These are phyloP conservation scores for Cydonia oblonga DNA, from an alignment of 331 rosid genomes.

Conservation along the genomic window DNA sequence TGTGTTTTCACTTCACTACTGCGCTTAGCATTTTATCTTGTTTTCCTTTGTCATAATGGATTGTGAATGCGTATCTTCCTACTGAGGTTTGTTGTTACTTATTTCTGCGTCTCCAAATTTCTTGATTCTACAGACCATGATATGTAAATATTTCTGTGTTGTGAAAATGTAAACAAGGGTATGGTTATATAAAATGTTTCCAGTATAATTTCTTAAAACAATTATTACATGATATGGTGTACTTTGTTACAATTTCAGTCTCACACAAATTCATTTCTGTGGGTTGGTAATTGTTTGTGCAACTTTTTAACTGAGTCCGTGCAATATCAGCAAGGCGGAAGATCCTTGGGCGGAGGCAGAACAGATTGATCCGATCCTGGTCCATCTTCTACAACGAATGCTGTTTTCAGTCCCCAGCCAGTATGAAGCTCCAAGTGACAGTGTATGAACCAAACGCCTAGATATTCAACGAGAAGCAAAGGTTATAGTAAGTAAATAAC, in stretches of 20 bases:
- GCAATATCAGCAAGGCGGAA: constrained; percentile 49
- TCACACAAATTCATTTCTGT: constrained; percentile 4
- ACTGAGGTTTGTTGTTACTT: no score
- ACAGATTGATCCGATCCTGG: constrained; percentile 42
- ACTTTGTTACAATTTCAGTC: not conserved
- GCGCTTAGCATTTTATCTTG: not conserved
- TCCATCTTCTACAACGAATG: constrained; percentile 67
- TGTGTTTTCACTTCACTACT: not conserved
- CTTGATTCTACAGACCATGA: not conserved
- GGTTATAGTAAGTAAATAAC: not conserved
- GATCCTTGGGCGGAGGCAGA: constrained; percentile 65
- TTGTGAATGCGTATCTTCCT: not conserved
- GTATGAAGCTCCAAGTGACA: constrained; percentile 80
- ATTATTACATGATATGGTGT: not conserved
- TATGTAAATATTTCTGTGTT: not conserved
- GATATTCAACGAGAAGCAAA: constrained; percentile 1
- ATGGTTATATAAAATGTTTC: not conserved
- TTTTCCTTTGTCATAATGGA: not conserved
- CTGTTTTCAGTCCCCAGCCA: constrained; percentile 78
- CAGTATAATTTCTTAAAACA: no score
- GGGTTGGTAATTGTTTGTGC: constrained; percentile 8
- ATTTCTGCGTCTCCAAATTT: not conserved
- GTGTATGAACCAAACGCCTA: constrained; percentile 83
- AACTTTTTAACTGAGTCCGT: constrained; percentile 23
- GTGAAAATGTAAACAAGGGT: not conserved